These are phyloP conservation scores for Ascochyta viciae-villosae DNA, from an alignment of 2,329 filamentous ascomycete species.

Conservation along the genomic window DNA sequence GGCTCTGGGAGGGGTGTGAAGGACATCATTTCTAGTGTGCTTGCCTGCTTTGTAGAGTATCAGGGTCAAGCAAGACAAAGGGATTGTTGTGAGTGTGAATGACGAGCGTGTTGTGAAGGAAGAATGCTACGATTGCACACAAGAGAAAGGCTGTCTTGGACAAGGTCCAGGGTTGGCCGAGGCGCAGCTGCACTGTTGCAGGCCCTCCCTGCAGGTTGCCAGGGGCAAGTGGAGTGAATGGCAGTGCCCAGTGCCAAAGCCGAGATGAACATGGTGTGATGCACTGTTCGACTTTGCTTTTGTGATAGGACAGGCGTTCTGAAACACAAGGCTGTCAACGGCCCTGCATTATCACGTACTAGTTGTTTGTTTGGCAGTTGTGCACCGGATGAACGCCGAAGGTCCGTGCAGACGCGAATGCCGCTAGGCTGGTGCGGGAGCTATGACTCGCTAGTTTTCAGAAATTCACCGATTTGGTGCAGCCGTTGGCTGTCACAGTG, in stretches of 20 bases:
- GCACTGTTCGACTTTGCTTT: constrained; percentile 10
- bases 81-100: constrained; percentile 15
- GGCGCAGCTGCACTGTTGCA: constrained; percentile 31
- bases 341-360: constrained; percentile 8
- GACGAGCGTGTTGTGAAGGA: constrained; percentile 17
- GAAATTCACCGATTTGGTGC: constrained; percentile 1
- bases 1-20: constrained; percentile 28
- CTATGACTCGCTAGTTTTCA: constrained; percentile 18
- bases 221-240: constrained; percentile 23
- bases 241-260: constrained; percentile 9
- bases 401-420: constrained; percentile 6
- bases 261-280: constrained; percentile 20
- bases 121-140: constrained; percentile 24
- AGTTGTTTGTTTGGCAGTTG: constrained; percentile 18
- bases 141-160: constrained; percentile 23
- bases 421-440: constrained; percentile 10
- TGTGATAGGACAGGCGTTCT: constrained; percentile 10
- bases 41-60: constrained; percentile 5
- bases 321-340: constrained; percentile 15
- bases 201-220: constrained; percentile 30
- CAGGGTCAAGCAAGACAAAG: constrained; percentile 15
- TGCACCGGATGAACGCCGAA: constrained; percentile 20
- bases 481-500: constrained; percentile 23
- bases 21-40: constrained; percentile 26
- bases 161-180: constrained; percentile 20